Base-by-base conservation (phyloP, 306 rosid genomes). In the Rosa chinensis region DNA sequence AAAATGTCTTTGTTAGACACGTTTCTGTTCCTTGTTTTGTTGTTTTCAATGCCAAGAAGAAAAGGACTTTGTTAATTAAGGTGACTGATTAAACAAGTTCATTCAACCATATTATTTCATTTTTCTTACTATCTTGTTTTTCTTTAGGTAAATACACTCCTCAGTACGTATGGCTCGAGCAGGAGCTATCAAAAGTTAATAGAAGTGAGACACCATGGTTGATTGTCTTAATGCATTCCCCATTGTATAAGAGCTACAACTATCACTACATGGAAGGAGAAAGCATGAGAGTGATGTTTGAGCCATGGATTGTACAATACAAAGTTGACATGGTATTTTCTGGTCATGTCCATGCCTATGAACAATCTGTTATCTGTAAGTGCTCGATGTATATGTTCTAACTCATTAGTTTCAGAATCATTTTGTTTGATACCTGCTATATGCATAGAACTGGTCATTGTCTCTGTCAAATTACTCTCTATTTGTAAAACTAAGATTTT, bases 281-380 rank as follows among this genome's bases (percentile, higher is more conserved):
- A 85, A 67, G 88, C 79, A 92, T 92, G 94, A 88, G 97, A 86
- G 96, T 89, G 3, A 84, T 82, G 89, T 92, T 44, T 48, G 98
- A 94, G 80, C 32, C 83, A 1, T 89, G 92, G 93, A 90, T 94
- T 50, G 96, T 92, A 11, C 5, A 83, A 74, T 83, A 87, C 90
- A 92, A 89, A 80, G 97, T 94, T 5, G 98, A 94, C 66, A 84
- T 94, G 23, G 94, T 92, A 47, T 90, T 85, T 83, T 86, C 96
- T 50, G 97, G 98, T 67, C 98, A 94, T 75, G 98, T 94, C 47
- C 98, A 92, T 75, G 97, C 98, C 70, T 94, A 92, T 25, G 98
- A 94, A 85, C 85, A 97, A 25, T 25, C 28, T 17, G 96, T 92
- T 97, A 25, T 25, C 28, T 17, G 96, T 92, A 87, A 84, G 96